Percentiles rank a stretch among this genome's conserved stretches.
These are phyloP conservation scores for Trichosporon asahii DNA, from an alignment of 1,284 basidiomycete species.

Conservation along the genomic window DNA sequence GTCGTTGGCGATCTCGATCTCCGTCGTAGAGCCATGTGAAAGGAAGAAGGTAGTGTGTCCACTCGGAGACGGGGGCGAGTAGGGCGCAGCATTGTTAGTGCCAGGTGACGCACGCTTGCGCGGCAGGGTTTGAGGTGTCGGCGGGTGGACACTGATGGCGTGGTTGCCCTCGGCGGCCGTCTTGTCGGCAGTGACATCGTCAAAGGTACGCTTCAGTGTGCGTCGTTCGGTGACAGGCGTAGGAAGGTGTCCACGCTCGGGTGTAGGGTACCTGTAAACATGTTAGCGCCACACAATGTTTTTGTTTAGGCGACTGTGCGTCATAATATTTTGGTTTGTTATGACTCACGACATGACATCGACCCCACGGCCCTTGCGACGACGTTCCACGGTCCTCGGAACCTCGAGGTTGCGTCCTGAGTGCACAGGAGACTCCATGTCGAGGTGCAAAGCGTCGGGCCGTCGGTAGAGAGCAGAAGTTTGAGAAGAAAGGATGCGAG, in stretches of 20 bases:
- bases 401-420: constrained; percentile 18
- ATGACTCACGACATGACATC: constrained; percentile 35
- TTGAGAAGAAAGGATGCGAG: background rate
- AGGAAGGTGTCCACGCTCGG: constrained; percentile 33
- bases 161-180: background rate
- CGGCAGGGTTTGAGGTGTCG: constrained; percentile 59
- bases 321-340: background rate
- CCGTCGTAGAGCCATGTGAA: constrained; percentile 20
- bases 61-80: constrained; percentile 31
- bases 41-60: constrained; percentile 44
- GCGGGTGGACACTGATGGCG: constrained; percentile 40
- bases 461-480: background rate
- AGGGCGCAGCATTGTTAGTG: background rate
- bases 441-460: background rate
- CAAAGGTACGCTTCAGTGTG: constrained; percentile 21
- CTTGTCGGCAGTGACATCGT: constrained; percentile 1
- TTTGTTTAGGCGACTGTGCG: constrained; percentile 10
- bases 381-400: constrained; percentile 34
- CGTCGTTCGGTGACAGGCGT: constrained; percentile 43
- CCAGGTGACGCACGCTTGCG: constrained; percentile 29
- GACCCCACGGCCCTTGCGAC: constrained; percentile 34
- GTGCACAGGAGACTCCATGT: constrained; percentile 20
- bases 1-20: constrained; percentile 11
- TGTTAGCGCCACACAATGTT: constrained; percentile 9
- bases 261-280: constrained; percentile 19